Evolutionary conservation across 345 rosid species (phyloP).

Genomic region (Passiflora organensis): DNA sequence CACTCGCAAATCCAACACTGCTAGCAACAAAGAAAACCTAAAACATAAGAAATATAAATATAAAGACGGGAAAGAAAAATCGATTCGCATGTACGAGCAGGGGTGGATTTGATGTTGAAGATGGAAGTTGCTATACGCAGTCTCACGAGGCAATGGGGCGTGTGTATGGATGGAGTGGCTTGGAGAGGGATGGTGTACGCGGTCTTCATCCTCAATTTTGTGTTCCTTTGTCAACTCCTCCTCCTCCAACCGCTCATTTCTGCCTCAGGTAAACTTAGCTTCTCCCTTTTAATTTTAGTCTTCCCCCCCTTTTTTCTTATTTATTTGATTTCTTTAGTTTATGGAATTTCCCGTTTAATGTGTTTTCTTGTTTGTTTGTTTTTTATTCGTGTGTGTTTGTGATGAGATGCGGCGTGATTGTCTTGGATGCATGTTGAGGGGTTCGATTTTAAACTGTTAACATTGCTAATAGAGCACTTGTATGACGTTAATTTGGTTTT

Average conservation of each 20-base stretch:
- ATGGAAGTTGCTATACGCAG: no score
- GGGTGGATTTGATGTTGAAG: no score
- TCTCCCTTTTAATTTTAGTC: not conserved
- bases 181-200: constrained; percentile 69
- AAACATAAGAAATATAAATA: no score
- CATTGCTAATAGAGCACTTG: not conserved
- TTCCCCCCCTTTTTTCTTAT: not conserved
- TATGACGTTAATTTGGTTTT: not conserved
- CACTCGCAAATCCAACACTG: constrained; percentile 5
- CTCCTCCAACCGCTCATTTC: constrained; percentile 92
- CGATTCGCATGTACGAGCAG: no score
- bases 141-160: no score
- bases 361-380: no score
- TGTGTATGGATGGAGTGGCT: constrained; percentile 60
- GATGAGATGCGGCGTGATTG: no score
- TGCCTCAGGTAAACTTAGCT: constrained; percentile 57
- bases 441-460: not conserved
- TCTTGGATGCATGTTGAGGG: no score
- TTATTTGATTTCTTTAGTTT: not conserved
- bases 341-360: not conserved
- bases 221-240: constrained; percentile 71
- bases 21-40: not conserved
- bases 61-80: not conserved
- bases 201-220: constrained; percentile 60
- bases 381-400: no score